phyloP scores from a whole-genome alignment of 108 stramenopile species.

The Mediolabrus comicus region DNA sequence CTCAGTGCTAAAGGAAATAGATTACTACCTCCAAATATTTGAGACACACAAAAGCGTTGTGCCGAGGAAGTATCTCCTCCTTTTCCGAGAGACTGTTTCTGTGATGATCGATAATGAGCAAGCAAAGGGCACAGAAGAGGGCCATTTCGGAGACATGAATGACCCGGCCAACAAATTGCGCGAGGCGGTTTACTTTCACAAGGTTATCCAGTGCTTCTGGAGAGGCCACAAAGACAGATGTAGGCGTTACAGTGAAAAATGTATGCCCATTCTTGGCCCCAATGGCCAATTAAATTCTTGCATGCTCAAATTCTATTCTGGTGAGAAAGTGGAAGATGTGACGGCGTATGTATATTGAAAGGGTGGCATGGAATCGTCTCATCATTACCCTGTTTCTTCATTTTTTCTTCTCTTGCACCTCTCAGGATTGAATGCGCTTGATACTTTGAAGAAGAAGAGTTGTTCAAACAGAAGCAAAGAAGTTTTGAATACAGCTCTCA shows the following conservation, averaged over 20 bases:
- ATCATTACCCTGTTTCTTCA: background rate
- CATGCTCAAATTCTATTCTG: background rate
- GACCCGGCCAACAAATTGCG: background rate
- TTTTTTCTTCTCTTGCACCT: background rate
- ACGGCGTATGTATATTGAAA: too few species aligned
- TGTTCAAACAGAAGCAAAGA: background rate
- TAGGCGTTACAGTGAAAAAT: background rate
- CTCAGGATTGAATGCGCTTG: background rate
- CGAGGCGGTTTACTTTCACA: background rate
- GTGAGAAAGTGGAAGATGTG: background rate
- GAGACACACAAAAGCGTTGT: background rate
- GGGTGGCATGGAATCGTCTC: too few species aligned
- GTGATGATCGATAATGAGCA: slow-evolving; percentile 11
- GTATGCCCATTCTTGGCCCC: background rate
- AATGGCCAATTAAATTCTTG: background rate
- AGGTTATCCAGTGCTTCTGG: slow-evolving; percentile 13
- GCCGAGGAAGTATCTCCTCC: background rate
- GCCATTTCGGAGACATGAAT: background rate
- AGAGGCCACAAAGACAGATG: slow-evolving; percentile 12
- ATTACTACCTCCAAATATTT: slow-evolving; percentile 22
- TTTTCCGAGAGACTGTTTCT: slow-evolving; percentile 22
- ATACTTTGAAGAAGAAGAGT: background rate
- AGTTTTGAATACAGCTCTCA: background rate
- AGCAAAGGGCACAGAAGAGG: background rate
- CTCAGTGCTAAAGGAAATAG: slow-evolving; percentile 11